Evolutionary conservation across 2,329 filamentous ascomycete species (phyloP).

Genomic region (Calonectria naviculata): DNA sequence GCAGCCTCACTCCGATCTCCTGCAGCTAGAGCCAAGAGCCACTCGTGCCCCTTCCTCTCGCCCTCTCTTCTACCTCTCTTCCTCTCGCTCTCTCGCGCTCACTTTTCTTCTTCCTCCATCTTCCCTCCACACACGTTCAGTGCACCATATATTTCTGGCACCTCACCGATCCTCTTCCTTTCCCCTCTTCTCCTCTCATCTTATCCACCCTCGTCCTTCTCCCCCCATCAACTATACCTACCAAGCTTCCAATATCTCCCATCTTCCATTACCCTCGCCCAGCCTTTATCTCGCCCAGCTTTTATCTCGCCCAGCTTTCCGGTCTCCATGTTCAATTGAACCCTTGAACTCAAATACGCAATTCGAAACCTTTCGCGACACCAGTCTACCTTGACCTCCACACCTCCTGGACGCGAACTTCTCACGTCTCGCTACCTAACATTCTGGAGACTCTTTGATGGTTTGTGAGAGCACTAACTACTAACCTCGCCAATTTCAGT

Average conservation of each 20-base stretch:
- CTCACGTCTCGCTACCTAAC: not conserved
- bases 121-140: slow-evolving; percentile 23
- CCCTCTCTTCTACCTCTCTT: slow-evolving; percentile 38
- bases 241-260: slow-evolving; percentile 17
- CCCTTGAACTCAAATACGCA: not conserved
- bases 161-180: not conserved
- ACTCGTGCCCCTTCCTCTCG: slow-evolving; percentile 42
- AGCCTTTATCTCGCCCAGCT: slow-evolving; percentile 24
- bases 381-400: not conserved
- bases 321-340: slow-evolving; percentile 9
- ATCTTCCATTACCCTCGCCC: slow-evolving; percentile 7
- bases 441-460: slow-evolving; percentile 31
- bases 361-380: not conserved
- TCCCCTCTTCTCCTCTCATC: slow-evolving; percentile 11
- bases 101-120: slow-evolving; percentile 39
- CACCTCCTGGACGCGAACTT: not conserved
- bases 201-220: slow-evolving; percentile 3
- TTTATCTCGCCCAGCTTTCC: slow-evolving; percentile 15
- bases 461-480: slow-evolving; percentile 47
- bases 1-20: slow-evolving; percentile 40
- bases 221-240: slow-evolving; percentile 2
- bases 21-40: slow-evolving; percentile 40
- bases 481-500: slow-evolving; percentile 41
- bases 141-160: slow-evolving; percentile 7
- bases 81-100: slow-evolving; percentile 37